Percentiles rank a stretch among this genome's conserved stretches.
These are phyloP conservation scores for Actinomortierella wolfii DNA, from an alignment of 371 early-diverging fungal genomes.

Conservation along the genomic window DNA sequence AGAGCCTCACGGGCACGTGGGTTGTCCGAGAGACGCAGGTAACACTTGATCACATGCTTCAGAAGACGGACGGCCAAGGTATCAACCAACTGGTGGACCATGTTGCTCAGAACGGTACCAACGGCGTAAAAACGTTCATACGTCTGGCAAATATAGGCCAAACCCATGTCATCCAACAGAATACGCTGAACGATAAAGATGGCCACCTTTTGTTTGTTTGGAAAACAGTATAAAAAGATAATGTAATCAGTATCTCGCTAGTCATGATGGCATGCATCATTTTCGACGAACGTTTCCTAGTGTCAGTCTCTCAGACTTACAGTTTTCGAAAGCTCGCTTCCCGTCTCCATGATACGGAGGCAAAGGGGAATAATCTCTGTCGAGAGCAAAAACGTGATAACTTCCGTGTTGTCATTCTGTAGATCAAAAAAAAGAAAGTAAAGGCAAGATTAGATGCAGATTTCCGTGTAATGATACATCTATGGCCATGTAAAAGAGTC, in stretches of 20 bases:
- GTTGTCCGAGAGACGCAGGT: conserved; percentile 93
- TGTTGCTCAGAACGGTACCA: conserved; percentile 91
- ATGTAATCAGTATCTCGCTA: not conserved
- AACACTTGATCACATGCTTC: conserved; percentile 96
- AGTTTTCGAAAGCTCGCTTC: conserved; percentile 96
- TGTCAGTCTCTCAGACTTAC: too few relatives aligned
- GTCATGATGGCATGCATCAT: too few relatives aligned
- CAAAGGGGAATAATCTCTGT: conserved; percentile 99
- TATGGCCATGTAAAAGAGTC: not conserved
- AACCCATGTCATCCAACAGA: conserved; percentile 92
- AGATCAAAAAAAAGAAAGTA: not conserved
- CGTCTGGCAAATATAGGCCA: conserved; percentile 97
- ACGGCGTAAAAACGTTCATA: conserved; percentile 98
- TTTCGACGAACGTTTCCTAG: too few relatives aligned
- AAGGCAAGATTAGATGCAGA: not conserved
- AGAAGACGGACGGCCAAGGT: conserved; percentile 86
- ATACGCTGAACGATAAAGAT: conserved; percentile 98
- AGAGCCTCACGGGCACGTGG: conserved; percentile 88
- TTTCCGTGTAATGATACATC: not conserved
- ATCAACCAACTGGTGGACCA: conserved; percentile 91
- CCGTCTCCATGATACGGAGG: conserved; percentile 97
- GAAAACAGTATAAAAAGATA: not conserved
- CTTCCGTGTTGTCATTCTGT: conserved; percentile 93
- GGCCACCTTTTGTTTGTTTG: too few relatives aligned
- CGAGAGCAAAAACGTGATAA: conserved; percentile 92